Evolutionary conservation across 352 stramenopile species (phyloP).

Genomic region (Globisporangium radiosum): DNA sequence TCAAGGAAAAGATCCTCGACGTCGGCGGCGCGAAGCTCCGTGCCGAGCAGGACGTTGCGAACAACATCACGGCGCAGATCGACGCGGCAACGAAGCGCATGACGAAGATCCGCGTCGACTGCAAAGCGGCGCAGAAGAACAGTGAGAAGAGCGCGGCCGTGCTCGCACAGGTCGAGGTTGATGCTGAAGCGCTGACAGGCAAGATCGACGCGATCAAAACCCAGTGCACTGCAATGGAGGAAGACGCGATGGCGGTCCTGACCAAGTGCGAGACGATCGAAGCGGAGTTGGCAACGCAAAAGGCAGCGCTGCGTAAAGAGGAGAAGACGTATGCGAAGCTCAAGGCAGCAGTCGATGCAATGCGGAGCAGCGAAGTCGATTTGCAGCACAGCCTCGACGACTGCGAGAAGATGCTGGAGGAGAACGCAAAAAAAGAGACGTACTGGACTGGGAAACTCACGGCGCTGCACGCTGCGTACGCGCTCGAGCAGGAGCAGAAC

Average conservation of each 20-base stretch:
- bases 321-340: conserved; percentile 80
- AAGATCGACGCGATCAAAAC: conserved; percentile 82
- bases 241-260: conserved; percentile 88
- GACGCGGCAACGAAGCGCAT: conserved; percentile 88
- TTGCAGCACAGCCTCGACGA: conserved; percentile 90
- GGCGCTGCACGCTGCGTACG: conserved; percentile 51
- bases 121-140: conserved; percentile 80
- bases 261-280: conserved; percentile 90
- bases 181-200: conserved; percentile 64
- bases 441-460: conserved; percentile 82
- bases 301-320: conserved; percentile 69
- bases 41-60: conserved; percentile 88
- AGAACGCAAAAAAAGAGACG: conserved; percentile 86
- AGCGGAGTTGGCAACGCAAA: conserved; percentile 82
- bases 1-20: conserved; percentile 95
- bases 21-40: conserved; percentile 92
- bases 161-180: conserved; percentile 57
- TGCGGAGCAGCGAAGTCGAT: conserved; percentile 91
- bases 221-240: conserved; percentile 91
- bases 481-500: conserved; percentile 69
- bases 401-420: conserved; percentile 89
- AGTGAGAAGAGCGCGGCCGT: conserved; percentile 59
- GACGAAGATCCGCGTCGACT: conserved; percentile 79
- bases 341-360: conserved; percentile 87
- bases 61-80: conserved; percentile 79